These are phyloP conservation scores for Friedmanniomyces simplex DNA, from an alignment of 495 filamentous ascomycete species.

Conservation along the genomic window DNA sequence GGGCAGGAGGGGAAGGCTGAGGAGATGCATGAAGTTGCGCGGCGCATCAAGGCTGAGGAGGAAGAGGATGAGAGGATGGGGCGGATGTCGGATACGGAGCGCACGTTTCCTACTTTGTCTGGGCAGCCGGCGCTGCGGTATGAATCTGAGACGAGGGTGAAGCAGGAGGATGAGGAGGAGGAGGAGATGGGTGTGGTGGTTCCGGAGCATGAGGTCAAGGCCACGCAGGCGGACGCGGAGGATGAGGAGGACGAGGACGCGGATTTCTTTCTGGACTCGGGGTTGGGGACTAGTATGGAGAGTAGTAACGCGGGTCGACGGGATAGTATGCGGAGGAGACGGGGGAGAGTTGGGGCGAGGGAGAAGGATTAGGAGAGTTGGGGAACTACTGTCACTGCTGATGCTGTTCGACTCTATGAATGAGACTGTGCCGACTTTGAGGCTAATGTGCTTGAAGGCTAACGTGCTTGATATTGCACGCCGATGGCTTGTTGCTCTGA, in stretches of 20 bases:
- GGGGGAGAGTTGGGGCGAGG: conserved; percentile 6
- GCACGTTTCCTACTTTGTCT: conserved; percentile 47
- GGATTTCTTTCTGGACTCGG: conserved; percentile 28
- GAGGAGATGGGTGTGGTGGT: conserved; percentile 7
- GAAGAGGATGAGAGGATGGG: conserved; percentile 27
- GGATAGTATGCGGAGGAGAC: conserved; percentile 17
- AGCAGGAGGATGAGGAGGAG: conserved; percentile 19
- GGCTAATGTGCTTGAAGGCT: no score
- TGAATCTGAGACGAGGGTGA: conserved; percentile 11
- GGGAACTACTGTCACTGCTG: no score
- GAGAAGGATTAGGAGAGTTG: background rate
- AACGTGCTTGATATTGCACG: no score
- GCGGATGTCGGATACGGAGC: conserved; percentile 38
- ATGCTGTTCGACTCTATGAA: no score
- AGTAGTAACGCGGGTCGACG: conserved; percentile 20
- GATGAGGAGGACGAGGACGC: conserved; percentile 31
- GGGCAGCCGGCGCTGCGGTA: conserved; percentile 39
- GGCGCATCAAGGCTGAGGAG: conserved; percentile 26
- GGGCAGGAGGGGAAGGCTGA: conserved; percentile 13
- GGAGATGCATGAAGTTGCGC: conserved; percentile 4
- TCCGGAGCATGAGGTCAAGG: conserved; percentile 2
- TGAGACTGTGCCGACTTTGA: no score
- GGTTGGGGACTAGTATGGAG: conserved; percentile 35
- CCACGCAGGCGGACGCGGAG: conserved; percentile 31
- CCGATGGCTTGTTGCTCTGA: no score